Conservation (phyloP, 306 rosid genomes). For the Alnus glutinosa region DNA sequence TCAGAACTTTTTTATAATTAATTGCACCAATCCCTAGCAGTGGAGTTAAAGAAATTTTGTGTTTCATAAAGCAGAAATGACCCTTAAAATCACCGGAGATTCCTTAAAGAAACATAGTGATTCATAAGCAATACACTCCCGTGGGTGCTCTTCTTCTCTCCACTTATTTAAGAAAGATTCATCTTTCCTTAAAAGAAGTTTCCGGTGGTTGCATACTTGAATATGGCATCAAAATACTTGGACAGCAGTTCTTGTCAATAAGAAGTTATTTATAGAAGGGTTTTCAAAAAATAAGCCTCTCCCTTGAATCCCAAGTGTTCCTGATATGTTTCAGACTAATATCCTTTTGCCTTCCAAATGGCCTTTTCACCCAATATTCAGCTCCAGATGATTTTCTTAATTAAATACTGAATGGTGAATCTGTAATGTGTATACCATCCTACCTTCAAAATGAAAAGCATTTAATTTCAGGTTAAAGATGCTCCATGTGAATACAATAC, state of each 20-base stretch:
- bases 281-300: not conserved
- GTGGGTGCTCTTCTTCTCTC: not conserved
- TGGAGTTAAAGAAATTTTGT: not conserved
- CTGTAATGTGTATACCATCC: not conserved
- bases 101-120: not conserved
- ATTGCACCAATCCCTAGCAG: not conserved
- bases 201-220: slow-evolving; percentile 1
- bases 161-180: not conserved
- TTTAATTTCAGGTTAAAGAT: not conserved
- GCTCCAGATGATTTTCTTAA: not conserved
- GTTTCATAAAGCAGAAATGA: not conserved
- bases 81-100: not conserved
- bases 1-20: not conserved
- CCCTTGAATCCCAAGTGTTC: not conserved
- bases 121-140: not conserved
- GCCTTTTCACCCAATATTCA: not conserved
- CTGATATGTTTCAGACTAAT: not conserved
- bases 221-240: not conserved
- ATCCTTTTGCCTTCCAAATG: not conserved
- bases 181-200: not conserved
- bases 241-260: not conserved
- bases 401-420: not conserved
- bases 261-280: not conserved
- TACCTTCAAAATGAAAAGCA: slow-evolving; percentile 2
- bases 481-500: not conserved